Base-by-base conservation (phyloP, 371 early-diverging fungal species). In the Mortierella sp. region DNA sequence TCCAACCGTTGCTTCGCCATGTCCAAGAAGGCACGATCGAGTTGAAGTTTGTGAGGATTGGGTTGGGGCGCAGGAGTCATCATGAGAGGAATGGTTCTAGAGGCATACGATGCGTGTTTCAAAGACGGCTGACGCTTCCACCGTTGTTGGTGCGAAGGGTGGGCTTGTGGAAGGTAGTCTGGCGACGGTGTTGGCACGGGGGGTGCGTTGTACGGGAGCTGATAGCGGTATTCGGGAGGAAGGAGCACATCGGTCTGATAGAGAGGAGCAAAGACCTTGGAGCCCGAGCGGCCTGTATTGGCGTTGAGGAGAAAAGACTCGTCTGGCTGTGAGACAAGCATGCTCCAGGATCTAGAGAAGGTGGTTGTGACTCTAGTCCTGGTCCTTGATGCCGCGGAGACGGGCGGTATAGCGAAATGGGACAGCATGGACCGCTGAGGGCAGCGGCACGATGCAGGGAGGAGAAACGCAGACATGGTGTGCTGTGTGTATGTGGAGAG, bases 401-500 rank as follows among this genome's bases (percentile, higher is more conserved):
- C 14, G 34, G 59, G 51, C 16, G 62, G 63, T 59, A 63, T 50
- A 47, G 58, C 55, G 58, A 72, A 62, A 54, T 72, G 67, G n/a
- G 74, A 67, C 4, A 73, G 59, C 74, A 73, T 67, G 0, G 74
- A 68, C 45, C 74, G 68, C 52, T 73, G 74, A 2, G 74, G 69
- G 39, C 62, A 63, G 51, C 74, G 74, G 45, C 69, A 57, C 10
- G 64, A 41, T 5, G 61, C 42, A 27, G 67, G 72, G 55, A 72
- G 38, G 9, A 72, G 46, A 23, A 63, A 55, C 8, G 59, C 54
- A 5, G 73, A 64, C 68, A 73, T 72, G 31, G 23, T 39, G 23
- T 34, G 34, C 7, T 7, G 34, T n/a, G 34, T 34, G 34, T 34
- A 34, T 39, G 42, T 50, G 24, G 60, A 46, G 39, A 19, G 23